phyloP scores from a whole-genome alignment of 1,284 basidiomycete genomes.

The Irpex sp. region DNA sequence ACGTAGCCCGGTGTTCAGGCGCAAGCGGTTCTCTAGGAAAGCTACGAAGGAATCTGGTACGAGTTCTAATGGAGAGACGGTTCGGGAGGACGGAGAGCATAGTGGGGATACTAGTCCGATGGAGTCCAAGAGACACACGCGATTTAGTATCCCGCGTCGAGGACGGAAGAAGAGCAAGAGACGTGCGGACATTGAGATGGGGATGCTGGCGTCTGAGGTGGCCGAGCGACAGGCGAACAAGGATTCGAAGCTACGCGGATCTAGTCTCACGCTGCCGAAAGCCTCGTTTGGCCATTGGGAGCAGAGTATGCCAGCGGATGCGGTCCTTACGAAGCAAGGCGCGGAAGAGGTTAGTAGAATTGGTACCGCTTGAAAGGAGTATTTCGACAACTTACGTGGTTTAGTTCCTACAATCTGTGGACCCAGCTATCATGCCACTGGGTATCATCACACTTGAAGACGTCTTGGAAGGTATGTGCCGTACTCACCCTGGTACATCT shows the following conservation, averaged over 20 bases:
- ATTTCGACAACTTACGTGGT: background rate
- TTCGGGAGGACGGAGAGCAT: conserved; percentile 26
- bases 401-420: conserved; percentile 73
- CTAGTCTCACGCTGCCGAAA: conserved; percentile 28
- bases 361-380: background rate
- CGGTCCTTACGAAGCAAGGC: conserved; percentile 65
- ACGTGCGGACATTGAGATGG: conserved; percentile 38
- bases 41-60: conserved; percentile 21
- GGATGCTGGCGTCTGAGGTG: conserved; percentile 11
- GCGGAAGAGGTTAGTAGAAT: conserved; percentile 57
- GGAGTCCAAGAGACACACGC: conserved; percentile 7
- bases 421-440: conserved; percentile 73
- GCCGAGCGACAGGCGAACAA: conserved; percentile 24
- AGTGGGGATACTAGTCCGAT: conserved; percentile 22
- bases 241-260: conserved; percentile 14
- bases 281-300: conserved; percentile 43
- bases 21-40: conserved; percentile 17
- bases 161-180: conserved; percentile 12
- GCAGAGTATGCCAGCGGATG: conserved; percentile 83
- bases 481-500: no score
- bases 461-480: conserved; percentile 72
- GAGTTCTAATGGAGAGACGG: conserved; percentile 30
- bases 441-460: conserved; percentile 95
- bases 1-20: conserved; percentile 19
- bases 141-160: conserved; percentile 19